phyloP scores from a whole-genome alignment of 495 filamentous ascomycete genomes.

The Aspergillus homomorphus region DNA sequence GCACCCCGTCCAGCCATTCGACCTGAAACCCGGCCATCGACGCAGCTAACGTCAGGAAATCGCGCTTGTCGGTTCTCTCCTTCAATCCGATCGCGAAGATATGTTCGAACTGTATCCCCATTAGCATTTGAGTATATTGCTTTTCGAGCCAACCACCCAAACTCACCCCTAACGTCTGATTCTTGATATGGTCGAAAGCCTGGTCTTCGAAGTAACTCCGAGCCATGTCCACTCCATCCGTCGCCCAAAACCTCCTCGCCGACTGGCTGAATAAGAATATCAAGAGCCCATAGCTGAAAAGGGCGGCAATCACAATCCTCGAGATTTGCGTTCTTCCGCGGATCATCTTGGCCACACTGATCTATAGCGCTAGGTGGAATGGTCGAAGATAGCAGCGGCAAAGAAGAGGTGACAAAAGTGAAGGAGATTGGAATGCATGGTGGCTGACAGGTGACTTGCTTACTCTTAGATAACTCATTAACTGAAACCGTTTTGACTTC shows the following conservation, averaged over 20 bases:
- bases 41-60: conserved; percentile 55
- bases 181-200: conserved; percentile 24
- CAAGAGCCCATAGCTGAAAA: neutral
- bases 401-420: too few relatives aligned
- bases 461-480: too few relatives aligned
- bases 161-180: conserved; percentile 30
- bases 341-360: neutral
- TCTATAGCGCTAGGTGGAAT: too few relatives aligned
- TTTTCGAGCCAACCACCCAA: neutral
- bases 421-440: too few relatives aligned
- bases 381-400: too few relatives aligned
- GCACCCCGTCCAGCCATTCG: conserved; percentile 52
- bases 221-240: conserved; percentile 1
- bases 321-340: neutral
- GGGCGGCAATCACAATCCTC: neutral
- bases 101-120: conserved; percentile 26
- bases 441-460: too few relatives aligned
- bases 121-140: neutral
- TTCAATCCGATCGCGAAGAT: conserved; percentile 61
- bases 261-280: neutral
- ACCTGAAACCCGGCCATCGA: conserved; percentile 50
- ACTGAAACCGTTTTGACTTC: too few relatives aligned
- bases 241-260: neutral
- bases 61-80: conserved; percentile 58
- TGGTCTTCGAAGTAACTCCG: conserved; percentile 16